These are phyloP conservation scores for Rhipidocladum racemiflorum DNA, from an alignment of 176 grass and related monocot species.

Conservation along the genomic window DNA sequence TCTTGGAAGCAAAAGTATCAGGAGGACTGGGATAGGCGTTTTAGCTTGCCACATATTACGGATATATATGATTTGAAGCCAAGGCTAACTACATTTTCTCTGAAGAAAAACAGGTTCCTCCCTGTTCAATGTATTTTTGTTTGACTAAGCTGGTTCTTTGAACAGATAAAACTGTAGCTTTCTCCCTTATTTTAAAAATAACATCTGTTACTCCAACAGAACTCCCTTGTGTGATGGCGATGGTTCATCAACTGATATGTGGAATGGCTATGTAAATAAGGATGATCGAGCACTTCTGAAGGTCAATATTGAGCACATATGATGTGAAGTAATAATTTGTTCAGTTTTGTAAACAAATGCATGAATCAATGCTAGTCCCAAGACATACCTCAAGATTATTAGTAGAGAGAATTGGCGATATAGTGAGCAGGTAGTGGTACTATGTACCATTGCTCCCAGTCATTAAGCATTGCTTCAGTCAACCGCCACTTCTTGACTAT, in stretches of 20 bases:
- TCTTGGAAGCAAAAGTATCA: conserved; percentile 70
- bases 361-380: conserved; percentile 8
- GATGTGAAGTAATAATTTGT: conserved; percentile 13
- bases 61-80: conserved; percentile 85
- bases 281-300: conserved; percentile 91
- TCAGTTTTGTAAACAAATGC: conserved; percentile 21
- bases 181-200: neutral
- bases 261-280: conserved; percentile 87
- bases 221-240: conserved; percentile 43
- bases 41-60: conserved; percentile 77
- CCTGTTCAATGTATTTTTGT: neutral
- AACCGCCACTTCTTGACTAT: neutral
- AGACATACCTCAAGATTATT: neutral
- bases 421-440: neutral
- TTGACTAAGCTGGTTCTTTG: conserved; percentile 7
- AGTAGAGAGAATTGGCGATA: neutral
- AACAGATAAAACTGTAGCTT: conserved; percentile 12
- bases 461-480: neutral
- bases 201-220: conserved; percentile 47
- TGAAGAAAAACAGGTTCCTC: conserved; percentile 75
- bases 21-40: conserved; percentile 70
- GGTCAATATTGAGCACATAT: conserved; percentile 44
- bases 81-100: conserved; percentile 74
- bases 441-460: neutral
- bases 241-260: conserved; percentile 39